Conservation (phyloP, 2,329 filamentous ascomycete genomes). For the Reticulascus tulasneorum region DNA sequence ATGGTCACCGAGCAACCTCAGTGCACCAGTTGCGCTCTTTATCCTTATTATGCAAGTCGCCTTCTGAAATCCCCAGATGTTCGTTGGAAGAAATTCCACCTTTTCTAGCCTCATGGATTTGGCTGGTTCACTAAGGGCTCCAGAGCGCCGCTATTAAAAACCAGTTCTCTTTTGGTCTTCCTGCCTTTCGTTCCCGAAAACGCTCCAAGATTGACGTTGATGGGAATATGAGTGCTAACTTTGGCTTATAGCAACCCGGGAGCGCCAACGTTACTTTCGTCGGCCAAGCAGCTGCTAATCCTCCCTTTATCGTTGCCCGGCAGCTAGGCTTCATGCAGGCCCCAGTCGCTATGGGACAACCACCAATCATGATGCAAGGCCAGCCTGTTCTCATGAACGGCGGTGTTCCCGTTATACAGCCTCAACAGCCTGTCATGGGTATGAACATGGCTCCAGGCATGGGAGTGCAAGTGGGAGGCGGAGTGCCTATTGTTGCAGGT, state of each 20-base stretch:
- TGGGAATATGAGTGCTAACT: constrained; percentile 18
- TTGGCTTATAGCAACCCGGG: constrained; percentile 23
- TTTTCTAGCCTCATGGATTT: too few relatives aligned
- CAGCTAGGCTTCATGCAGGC: constrained; percentile 27
- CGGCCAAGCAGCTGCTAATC: constrained; percentile 20
- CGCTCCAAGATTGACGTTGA: too few relatives aligned
- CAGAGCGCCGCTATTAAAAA: too few relatives aligned
- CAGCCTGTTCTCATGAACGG: constrained; percentile 14
- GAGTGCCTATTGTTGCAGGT: constrained; percentile 26
- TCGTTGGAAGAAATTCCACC: too few relatives aligned
- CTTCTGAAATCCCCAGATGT: constrained; percentile 1
- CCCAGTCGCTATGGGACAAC: constrained; percentile 2
- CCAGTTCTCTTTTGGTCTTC: too few relatives aligned
- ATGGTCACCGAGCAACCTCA: constrained; percentile 3
- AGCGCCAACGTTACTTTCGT: constrained; percentile 19
- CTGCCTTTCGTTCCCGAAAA: too few relatives aligned
- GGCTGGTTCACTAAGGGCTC: too few relatives aligned
- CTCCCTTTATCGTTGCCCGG: constrained; percentile 26
- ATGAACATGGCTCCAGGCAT: constrained; percentile 6
- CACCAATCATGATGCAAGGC: constrained; percentile 26
- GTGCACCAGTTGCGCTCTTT: constrained; percentile 4
- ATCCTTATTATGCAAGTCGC: constrained; percentile 38
- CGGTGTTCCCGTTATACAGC: constrained; percentile 4
- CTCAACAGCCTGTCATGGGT: constrained; percentile 6
- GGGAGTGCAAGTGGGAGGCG: constrained; percentile 2